These are phyloP conservation scores for Aspergillus awamori DNA, from an alignment of 2,329 filamentous ascomycete genomes.

Conservation along the genomic window DNA sequence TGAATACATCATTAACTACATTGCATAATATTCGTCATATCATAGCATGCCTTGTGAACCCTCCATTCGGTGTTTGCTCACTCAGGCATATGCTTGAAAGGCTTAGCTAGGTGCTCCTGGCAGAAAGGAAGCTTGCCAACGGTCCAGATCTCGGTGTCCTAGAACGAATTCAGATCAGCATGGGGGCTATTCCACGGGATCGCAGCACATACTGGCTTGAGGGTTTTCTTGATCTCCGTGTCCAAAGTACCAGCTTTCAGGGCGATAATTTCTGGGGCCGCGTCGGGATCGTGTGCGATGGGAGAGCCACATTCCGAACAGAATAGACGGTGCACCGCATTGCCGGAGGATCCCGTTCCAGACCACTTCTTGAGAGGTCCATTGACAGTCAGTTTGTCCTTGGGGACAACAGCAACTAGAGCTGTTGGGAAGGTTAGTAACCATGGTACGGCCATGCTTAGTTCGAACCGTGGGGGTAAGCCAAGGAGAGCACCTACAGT, in stretches of 20 bases:
- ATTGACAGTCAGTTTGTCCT: slow-evolving; percentile 65
- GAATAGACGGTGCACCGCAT: slow-evolving; percentile 68
- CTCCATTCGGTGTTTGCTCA: slow-evolving; percentile 34
- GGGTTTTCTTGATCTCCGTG: slow-evolving; percentile 65
- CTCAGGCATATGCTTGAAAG: slow-evolving; percentile 66
- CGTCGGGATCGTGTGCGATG: slow-evolving; percentile 70
- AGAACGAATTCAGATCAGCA: slow-evolving; percentile 16
- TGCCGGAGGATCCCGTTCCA: slow-evolving; percentile 62
- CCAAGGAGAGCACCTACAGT: slow-evolving; percentile 46
- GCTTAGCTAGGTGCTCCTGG: slow-evolving; percentile 65
- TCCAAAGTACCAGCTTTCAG: slow-evolving; percentile 69
- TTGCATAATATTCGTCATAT: slow-evolving; percentile 13
- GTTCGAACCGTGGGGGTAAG: not conserved
- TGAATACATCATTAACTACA: slow-evolving; percentile 11
- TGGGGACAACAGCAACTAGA: slow-evolving; percentile 67
- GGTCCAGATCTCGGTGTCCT: slow-evolving; percentile 70
- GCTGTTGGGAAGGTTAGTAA: slow-evolving; percentile 42
- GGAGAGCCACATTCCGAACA: slow-evolving; percentile 70
- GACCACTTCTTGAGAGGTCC: slow-evolving; percentile 68
- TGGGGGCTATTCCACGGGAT: not conserved
- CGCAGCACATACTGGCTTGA: slow-evolving; percentile 57
- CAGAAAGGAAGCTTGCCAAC: slow-evolving; percentile 70
- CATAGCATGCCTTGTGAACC: not conserved
- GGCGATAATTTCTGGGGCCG: slow-evolving; percentile 70
- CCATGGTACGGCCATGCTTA: not conserved